Evolutionary conservation across 2,329 filamentous ascomycete genomes (phyloP), one percentile per base, ranked within the genome.

Genomic region (Phyllosticta capitalensis): DNA sequence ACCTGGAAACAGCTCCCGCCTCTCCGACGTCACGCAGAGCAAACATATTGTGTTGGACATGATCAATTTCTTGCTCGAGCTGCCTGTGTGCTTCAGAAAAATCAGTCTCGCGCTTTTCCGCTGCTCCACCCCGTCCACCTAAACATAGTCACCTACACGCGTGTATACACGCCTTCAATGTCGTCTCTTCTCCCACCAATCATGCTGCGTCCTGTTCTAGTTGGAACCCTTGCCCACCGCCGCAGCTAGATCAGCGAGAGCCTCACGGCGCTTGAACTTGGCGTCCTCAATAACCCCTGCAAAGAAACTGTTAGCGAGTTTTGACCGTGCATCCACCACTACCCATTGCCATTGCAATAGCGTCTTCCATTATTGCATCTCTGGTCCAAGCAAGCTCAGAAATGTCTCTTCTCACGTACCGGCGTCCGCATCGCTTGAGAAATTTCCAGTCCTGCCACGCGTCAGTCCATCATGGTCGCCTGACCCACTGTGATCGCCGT

Each of bases 211-310:
- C 48, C 45, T 26, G 50, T 45, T 21, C 52, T 52, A 59, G 45
- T 59, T 55, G 26, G 58, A 49, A 20, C 52, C 19, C 20, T 59
- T 59, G 24, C 17, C 66, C 48, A 76, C 80, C 30, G 73, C 78
- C 66, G 79, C 79, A 61, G 82, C 84, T 48, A 89, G 78, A 66
- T 87, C 86, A 54, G 83, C 81, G 45, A 89, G 78, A 55, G 85
- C 86, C 70, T 89, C 86, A 56, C 83, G 83, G 63, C 86, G 85
- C 81, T 89, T 89, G 80, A 85, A 89, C 76, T 86, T 87, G 67
- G 85, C 86, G 69, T 89, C 86, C 72, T 87, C 82, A 64, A 89
- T 87, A 61, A 88, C 86, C 65, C 81, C 85, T 87, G 61, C 3
- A 58, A 49, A 20, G 55, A 51, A 54, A 9, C 22, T 52, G 58